Conservation (phyloP, 2,329 filamentous ascomycete species). For the Ceratocystis ficicola region DNA sequence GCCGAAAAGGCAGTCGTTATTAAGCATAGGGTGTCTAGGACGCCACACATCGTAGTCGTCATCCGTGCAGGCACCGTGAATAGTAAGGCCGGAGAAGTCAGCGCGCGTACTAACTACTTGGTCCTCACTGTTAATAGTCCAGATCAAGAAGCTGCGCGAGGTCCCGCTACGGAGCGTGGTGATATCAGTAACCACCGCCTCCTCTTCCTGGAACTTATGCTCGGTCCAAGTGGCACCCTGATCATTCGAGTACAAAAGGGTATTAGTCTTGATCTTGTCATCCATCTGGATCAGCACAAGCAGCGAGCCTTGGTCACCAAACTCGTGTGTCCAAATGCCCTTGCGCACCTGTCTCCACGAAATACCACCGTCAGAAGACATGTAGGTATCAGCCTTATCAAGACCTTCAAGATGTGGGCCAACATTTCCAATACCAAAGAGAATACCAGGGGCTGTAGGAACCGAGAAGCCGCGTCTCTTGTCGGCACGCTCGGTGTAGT, state of each 20-base stretch:
- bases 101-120: conserved; percentile 65
- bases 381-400: conserved; percentile 74
- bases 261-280: conserved; percentile 56
- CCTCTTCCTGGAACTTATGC: conserved; percentile 58
- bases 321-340: conserved; percentile 85
- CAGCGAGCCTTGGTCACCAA: conserved; percentile 87
- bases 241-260: conserved; percentile 64
- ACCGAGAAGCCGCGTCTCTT: conserved; percentile 79
- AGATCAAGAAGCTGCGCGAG: conserved; percentile 82
- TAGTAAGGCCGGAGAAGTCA: conserved; percentile 73
- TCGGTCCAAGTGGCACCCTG: conserved; percentile 70
- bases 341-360: conserved; percentile 78
- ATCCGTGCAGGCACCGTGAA: conserved; percentile 56
- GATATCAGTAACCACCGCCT: conserved; percentile 65
- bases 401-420: conserved; percentile 54
- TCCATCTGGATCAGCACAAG: conserved; percentile 69
- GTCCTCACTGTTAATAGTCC: conserved; percentile 51
- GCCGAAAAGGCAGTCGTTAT: conserved; percentile 80
- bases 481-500: conserved; percentile 82
- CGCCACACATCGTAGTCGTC: conserved; percentile 71
- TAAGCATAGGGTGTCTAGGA: conserved; percentile 66
- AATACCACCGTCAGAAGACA: conserved; percentile 82
- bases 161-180: conserved; percentile 81
- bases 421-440: conserved; percentile 88
- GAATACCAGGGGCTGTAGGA: conserved; percentile 72